Evolutionary conservation across 169 alveolate genomes (phyloP), one percentile per base, ranked within the genome.

Genomic region (Ichthyophthirius multifiliis): DNA sequence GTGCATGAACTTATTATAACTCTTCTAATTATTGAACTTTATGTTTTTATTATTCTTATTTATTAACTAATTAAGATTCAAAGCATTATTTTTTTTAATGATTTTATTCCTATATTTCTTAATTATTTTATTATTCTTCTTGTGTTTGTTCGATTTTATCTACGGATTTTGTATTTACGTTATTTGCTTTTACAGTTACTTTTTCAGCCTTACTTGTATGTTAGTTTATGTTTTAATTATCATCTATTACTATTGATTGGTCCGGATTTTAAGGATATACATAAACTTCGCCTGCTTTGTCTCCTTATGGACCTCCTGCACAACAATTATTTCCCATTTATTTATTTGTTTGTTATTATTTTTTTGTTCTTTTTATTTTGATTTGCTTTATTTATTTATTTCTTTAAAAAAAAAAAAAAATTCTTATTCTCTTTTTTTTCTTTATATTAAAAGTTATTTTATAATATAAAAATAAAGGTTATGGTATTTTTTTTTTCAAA

Each of bases 241-340:
- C 77, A 41, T 67, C 20, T 6, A 67, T 67, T 67, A 37, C 23
- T 16, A 10, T 67, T 31, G 77, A 55, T 41, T 67, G 37, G 20
- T 67, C 73, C 31, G 65, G 65, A 32, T 32, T 34, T 13, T 62
- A 39, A 30, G 23, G 74, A 62, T 31, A 30, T 39, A 76, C 5
- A 39, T 55, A 75, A 13, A 76, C 43, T 46, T 76, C 65, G 0
- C 23, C 43, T 13, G 31, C 67, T 30, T 64, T 76, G 31, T 76
- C 71, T 55, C 43, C 65, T 5, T 31, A 64, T 18, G 44, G 39
- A 18, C 76, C 75, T 41, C 76, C 55, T 7, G 64, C 83, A 75
- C 65, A 47, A 34, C 83, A 76, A 76, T 76, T 55, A 39, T 76
- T 62, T 15, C 83, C 83, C 83, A 76, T 76, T 15, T 16, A 13